phyloP scores from a whole-genome alignment of 2,329 filamentous ascomycete species.

The Talaromyces piceae region DNA sequence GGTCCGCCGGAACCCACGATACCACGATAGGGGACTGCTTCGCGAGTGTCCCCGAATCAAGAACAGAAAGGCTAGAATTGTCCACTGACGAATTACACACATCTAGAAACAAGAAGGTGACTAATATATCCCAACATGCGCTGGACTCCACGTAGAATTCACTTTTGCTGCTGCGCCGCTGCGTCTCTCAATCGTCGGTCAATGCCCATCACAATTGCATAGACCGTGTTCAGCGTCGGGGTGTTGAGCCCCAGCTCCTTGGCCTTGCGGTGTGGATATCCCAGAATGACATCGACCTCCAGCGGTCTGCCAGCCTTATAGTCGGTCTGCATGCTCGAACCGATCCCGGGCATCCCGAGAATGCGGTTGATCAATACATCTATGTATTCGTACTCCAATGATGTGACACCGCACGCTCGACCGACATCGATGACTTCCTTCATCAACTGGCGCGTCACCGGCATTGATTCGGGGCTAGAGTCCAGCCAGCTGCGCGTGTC shows the following conservation, averaged over 20 bases:
- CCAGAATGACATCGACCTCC: slow-evolving; percentile 44
- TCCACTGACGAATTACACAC: too few species aligned
- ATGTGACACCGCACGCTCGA: slow-evolving; percentile 28
- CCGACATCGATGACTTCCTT: slow-evolving; percentile 37
- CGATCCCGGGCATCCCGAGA: slow-evolving; percentile 32
- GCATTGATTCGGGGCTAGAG: slow-evolving; percentile 33
- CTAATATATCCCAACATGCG: too few species aligned
- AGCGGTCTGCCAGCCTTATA: slow-evolving; percentile 33
- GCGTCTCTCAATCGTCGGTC: slow-evolving; percentile 9
- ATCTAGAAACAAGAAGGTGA: too few species aligned
- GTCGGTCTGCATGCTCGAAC: slow-evolving; percentile 42
- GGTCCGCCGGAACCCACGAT: too few species aligned
- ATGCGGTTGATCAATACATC: slow-evolving; percentile 35
- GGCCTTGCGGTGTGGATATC: slow-evolving; percentile 11
- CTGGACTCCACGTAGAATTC: too few species aligned
- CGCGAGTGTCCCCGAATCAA: too few species aligned
- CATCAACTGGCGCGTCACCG: slow-evolving; percentile 36
- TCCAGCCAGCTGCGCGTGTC: slow-evolving; percentile 37
- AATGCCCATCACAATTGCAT: slow-evolving; percentile 10
- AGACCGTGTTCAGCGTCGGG: slow-evolving; percentile 10
- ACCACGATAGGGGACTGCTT: too few species aligned
- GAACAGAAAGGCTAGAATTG: too few species aligned
- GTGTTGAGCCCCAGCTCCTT: slow-evolving; percentile 11
- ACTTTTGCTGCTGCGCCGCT: not conserved
- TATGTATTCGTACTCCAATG: slow-evolving; percentile 27